Base-by-base conservation (phyloP, 805 yeast genomes). In the Metschnikowia aberdeeniae region DNA sequence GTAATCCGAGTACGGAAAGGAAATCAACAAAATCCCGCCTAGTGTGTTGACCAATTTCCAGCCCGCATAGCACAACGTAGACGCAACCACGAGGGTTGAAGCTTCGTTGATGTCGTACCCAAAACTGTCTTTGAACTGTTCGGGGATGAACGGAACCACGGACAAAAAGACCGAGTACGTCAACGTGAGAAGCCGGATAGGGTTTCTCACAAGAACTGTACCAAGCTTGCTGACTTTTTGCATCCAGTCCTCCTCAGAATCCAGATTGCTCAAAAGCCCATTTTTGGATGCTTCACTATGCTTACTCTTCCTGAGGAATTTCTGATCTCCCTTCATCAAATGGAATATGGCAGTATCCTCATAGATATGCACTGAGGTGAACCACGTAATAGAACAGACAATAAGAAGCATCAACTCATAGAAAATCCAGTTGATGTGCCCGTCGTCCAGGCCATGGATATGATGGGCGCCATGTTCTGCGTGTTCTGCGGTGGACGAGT, bases 1-100 rank as follows among this genome's bases (percentile, higher is more conserved):
- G 45, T 63, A 63, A 43, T 65, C 69, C 2, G 72, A 61, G 28
- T 64, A 65, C 1, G 86, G 86, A 46, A 72, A 78, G 10, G 80
- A 73, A 22, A 82, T 57, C 28, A 82, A 57, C 17, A 82, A 63
- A 8, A 80, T 72, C 3, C 74, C 75, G 0, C 84, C 81, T 12
- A 82, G 61, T 12, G 71, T 63, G 43, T 68, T 70, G 7, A 80
- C 80, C 43, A 81, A 65, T 37, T 61, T 66, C 78, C 80, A 76
- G 0, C 81, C 82, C 47, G 74, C 70, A 40, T 66, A 66, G 49
- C 77, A 70, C 12, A 78, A 64, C 26, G 76, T 50, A 0, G 65
- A 39, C 0, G 82, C 75, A 10, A 77, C 75, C 1, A 66, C 50
- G 33, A 77, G 57, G 0, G 80, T 70, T 4, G 78, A 72, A 6